Percentiles rank a stretch among this genome's conserved stretches.
phyloP scores from a whole-genome alignment of 345 rosid species.

The Acer yangbiense region DNA sequence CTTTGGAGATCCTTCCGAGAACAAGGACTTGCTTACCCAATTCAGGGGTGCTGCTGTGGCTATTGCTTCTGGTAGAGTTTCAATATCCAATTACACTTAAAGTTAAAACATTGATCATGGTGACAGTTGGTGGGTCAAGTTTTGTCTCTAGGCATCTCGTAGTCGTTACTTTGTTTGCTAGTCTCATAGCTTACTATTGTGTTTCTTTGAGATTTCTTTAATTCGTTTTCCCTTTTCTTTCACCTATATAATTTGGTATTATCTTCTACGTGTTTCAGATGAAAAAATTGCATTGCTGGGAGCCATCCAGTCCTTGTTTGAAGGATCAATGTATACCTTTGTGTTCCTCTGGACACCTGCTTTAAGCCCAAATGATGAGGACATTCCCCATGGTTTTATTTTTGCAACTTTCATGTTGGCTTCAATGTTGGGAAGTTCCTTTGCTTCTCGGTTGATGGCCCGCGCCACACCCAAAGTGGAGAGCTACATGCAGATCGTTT shows the following conservation, averaged over 20 bases:
- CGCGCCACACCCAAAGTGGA: slow-evolving; percentile 72
- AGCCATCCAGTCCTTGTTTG: slow-evolving; percentile 95
- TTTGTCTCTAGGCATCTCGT: neutral
- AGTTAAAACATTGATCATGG: slow-evolving; percentile 3
- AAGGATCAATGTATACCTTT: slow-evolving; percentile 98
- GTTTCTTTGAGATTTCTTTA: neutral
- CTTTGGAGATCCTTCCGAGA: slow-evolving; percentile 91
- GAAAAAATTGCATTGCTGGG: slow-evolving; percentile 95
- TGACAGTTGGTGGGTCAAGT: slow-evolving; percentile 12
- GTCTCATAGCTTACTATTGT: neutral
- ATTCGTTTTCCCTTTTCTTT: neutral
- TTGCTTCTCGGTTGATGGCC: slow-evolving; percentile 88
- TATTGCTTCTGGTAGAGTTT: slow-evolving; percentile 84
- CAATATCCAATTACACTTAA: slow-evolving; percentile 7
- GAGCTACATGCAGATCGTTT: slow-evolving; percentile 93
- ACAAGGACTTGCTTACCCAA: slow-evolving; percentile 83
- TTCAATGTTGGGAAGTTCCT: slow-evolving; percentile 96
- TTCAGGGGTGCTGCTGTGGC: slow-evolving; percentile 91
- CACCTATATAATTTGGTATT: neutral
- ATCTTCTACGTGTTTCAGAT: slow-evolving; percentile 47
- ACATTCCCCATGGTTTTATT: slow-evolving; percentile 95
- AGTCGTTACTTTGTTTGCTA: neutral
- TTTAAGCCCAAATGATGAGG: slow-evolving; percentile 84
- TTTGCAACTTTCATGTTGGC: slow-evolving; percentile 98
- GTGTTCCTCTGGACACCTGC: slow-evolving; percentile 99